Base-by-base conservation (phyloP, 805 yeast species). In the Cyberlindnera euphorbiae region DNA sequence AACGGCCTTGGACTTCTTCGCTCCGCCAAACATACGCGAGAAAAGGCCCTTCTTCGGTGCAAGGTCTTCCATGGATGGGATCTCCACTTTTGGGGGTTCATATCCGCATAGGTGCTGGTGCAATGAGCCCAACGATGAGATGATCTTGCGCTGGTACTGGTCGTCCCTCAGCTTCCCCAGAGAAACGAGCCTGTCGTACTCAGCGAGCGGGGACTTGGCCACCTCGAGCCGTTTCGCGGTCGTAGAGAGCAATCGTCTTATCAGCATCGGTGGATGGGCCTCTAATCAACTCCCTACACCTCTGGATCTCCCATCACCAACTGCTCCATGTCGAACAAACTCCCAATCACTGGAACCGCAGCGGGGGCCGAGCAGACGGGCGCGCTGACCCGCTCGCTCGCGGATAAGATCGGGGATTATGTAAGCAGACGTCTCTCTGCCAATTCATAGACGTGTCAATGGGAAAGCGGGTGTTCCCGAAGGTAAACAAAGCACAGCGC, bases 81-180 rank as follows among this genome's bases (percentile, higher is more conserved):
- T 60, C 6, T 55, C 60, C 7, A 79, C 75, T 9, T 61, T 55
- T 8, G 87, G 83, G 0, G 96, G 94, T 3, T 53, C 45, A 55
- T 89, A 90, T 0, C 51, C 40, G 5, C 44, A 47, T 34, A 90
- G 64, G 5, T 69, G 64, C 5, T 61, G 53, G 55, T 87, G 84
- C 13, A 90, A 66, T 1, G 62, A 56, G 14, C 82, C 74, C 39
- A 90, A 62, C 11, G 71, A 73, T 13, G 73, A 57, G 27, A 90
- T 74, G 38, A 87, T 82, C 21, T 75, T 72, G 27, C 95, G 68
- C 60, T 90, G 97, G 57, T 81, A 81, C 15, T 75, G 77, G 55
- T 90, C 98, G 49, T 82, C 84, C 39, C 75, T 66, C 17, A 83
- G 61, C 38, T 62, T 64, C 0, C 79, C 78, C 11, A 58, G 32